Percentiles rank a stretch among this genome's conserved stretches.
Conservation (phyloP, 2,329 filamentous ascomycete genomes). For the Pseudocercospora pini-densiflorae region DNA sequence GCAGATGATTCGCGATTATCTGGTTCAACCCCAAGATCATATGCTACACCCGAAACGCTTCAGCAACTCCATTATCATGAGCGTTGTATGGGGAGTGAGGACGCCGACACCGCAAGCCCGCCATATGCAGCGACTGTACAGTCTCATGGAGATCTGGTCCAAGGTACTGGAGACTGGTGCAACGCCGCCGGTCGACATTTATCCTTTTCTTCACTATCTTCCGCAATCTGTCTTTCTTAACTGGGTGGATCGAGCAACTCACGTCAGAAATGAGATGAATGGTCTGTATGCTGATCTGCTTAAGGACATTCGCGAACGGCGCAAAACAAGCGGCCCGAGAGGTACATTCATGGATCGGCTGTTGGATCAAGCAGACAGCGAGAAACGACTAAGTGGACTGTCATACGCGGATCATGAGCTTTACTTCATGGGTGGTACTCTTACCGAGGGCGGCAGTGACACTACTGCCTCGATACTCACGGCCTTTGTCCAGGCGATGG, state of each 20-base stretch:
- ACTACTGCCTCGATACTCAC: slow-evolving; percentile 42
- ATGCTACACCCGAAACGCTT: slow-evolving; percentile 56
- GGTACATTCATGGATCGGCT: slow-evolving; percentile 48
- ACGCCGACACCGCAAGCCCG: slow-evolving; percentile 30
- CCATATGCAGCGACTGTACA: slow-evolving; percentile 42
- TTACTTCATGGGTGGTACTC: slow-evolving; percentile 44
- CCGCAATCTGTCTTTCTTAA: slow-evolving; percentile 49
- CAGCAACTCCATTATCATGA: slow-evolving; percentile 56
- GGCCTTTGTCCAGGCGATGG: slow-evolving; percentile 44
- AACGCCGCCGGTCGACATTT: slow-evolving; percentile 56
- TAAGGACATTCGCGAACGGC: slow-evolving; percentile 40
- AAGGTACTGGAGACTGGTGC: slow-evolving; percentile 53
- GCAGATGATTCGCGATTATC: slow-evolving; percentile 54
- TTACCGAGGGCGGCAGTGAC: slow-evolving; percentile 38
- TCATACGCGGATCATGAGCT: slow-evolving; percentile 41
- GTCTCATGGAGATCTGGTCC: slow-evolving; percentile 51
- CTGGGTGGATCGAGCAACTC: slow-evolving; percentile 44
- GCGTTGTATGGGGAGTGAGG: slow-evolving; percentile 37
- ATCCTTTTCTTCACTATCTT: slow-evolving; percentile 50
- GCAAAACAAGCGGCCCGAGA: slow-evolving; percentile 30
- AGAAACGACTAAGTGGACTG: slow-evolving; percentile 25
- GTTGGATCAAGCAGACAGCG: slow-evolving; percentile 42
- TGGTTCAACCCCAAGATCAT: slow-evolving; percentile 46
- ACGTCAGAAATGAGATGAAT: slow-evolving; percentile 49
- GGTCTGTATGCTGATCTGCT: slow-evolving; percentile 46